Evolutionary conservation across 768 basidiomycete genomes (phyloP), one percentile per base, ranked within the genome.

Genomic region (Pisolithus marmoratus): DNA sequence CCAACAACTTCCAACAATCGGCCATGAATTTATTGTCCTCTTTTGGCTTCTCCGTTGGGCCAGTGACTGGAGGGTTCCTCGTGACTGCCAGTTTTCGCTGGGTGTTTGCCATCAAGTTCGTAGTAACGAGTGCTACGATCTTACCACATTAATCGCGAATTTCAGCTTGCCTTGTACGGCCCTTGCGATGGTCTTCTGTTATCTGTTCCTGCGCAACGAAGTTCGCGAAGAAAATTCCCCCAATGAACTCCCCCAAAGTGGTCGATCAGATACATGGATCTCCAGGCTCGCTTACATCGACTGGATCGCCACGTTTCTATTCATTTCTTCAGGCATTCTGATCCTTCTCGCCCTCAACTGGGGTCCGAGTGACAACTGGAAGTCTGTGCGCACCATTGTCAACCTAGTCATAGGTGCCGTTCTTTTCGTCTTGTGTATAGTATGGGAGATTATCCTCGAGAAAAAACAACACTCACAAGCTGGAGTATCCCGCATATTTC

Each of bases 41-140:
- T 0, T 49, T 76, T 41, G 76, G 78, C 1, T 80, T 65, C 48
- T 63, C 62, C 29, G 47, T 71, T 6, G 79, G 78, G 2, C 79
- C 79, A 0, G 60, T 72, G 40, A 70, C 78, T 46, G 65, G 65
- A 8, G 78, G 77, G 8, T 70, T 54, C 23, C 60, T 80, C 14
- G 61, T 72, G 2, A 54, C 60, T 2, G 60, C 70, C 7, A 74
- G 62, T 46, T 80, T 76, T 60, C 71, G 79, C 20, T 81, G 78
- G 79, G 72, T 80, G 14, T 81, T 80, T 53, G 79, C 71, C 3
- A 79, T 81, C 65, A 81, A 81, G 76, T 76, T 44, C 54, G 75
- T 51, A 31, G n/a, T 36, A 12, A 6, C 8, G 1, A 29, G 26
- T 22, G 17, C 15, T 6, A 8, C 6, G 15, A 15, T 11, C 24